Evolutionary conservation across 108 stramenopile species (phyloP), one percentile per base, ranked within the genome.

Genomic region (Nitzschia sp.): DNA sequence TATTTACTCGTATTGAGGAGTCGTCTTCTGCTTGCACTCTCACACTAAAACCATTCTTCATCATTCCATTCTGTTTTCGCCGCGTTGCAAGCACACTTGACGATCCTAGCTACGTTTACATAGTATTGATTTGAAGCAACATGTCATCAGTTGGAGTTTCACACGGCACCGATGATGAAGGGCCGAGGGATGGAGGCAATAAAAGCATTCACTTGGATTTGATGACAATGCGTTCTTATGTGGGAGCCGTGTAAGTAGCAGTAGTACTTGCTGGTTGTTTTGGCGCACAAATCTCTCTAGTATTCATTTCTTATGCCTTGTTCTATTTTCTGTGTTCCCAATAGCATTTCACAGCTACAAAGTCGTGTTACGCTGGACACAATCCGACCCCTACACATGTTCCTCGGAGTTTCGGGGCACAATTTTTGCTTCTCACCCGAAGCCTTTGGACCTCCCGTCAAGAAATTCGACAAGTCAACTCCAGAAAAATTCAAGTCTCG

Each of bases 341-440:
- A 52, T 28, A 77, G 76, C 19, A 17, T 61, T 9, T 53, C 57
- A 19, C 58, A 68, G 22, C 21, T 80, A 6, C 50, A 34, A 25
- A 71, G 59, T 46, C 68, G 73, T 72, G 68, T 91, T 15, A 83
- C 82, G 23, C 76, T 91, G 62, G 83, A 91, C 45, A 88, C 90
- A 17, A 75, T 91, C 22, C 83, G 90, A 3, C 90, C 90, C 21
- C 72, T 91, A 26, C 83, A 83, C 25, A 45, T 78, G 25, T 92
- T 92, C 60, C 71, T 92, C 11, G 90, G 90, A 23, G 56, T 92
- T 21, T 69, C 83, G 11, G 85, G 84, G 11, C 78, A 81, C 3
- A 76, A 86, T 15, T 80, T 92, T 50, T 89, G 89, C 69, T 74
- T 95, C 19, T 78, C 89, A 17, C 77, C 89, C 6, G 88, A 71